phyloP scores from a whole-genome alignment of 768 basidiomycete genomes.

The Tricholoma saponaceum region DNA sequence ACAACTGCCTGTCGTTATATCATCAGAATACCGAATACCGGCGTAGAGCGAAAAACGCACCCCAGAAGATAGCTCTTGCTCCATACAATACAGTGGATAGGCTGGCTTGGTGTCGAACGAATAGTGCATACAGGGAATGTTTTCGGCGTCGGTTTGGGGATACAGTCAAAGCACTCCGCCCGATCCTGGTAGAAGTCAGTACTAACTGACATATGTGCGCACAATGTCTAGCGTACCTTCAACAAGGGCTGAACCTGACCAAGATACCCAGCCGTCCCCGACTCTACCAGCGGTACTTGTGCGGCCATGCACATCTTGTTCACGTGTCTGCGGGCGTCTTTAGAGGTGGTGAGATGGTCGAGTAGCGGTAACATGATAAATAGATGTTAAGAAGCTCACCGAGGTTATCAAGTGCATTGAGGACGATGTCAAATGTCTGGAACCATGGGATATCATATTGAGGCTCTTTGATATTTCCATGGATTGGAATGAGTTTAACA shows the following conservation, averaged over 20 bases:
- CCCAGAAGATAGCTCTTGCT: conserved; percentile 94
- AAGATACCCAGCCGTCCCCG: conserved; percentile 94
- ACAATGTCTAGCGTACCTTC: conserved; percentile 47
- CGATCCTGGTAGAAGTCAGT: conserved; percentile 49
- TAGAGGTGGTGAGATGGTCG: neutral
- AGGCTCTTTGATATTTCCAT: conserved; percentile 93
- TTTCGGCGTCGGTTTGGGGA: conserved; percentile 90
- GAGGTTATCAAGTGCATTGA: conserved; percentile 95
- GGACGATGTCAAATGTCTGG: conserved; percentile 81
- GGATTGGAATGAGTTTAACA: conserved; percentile 82
- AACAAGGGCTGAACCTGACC: conserved; percentile 95
- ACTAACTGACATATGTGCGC: neutral
- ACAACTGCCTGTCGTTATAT: conserved; percentile 65
- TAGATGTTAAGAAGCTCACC: conserved; percentile 44
- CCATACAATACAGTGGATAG: conserved; percentile 99
- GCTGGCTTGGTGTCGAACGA: conserved; percentile 92
- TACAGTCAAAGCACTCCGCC: conserved; percentile 95
- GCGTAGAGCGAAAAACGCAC: conserved; percentile 38
- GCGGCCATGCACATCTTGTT: conserved; percentile 98
- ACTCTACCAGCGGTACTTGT: conserved; percentile 86
- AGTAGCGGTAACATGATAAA: neutral
- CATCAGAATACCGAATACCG: neutral
- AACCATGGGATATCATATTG: conserved; percentile 92
- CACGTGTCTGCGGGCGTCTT: conserved; percentile 92
- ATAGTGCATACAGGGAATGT: conserved; percentile 98